Evolutionary conservation across 2,329 filamentous ascomycete species (phyloP).

Genomic region (Nemania diffusa): DNA sequence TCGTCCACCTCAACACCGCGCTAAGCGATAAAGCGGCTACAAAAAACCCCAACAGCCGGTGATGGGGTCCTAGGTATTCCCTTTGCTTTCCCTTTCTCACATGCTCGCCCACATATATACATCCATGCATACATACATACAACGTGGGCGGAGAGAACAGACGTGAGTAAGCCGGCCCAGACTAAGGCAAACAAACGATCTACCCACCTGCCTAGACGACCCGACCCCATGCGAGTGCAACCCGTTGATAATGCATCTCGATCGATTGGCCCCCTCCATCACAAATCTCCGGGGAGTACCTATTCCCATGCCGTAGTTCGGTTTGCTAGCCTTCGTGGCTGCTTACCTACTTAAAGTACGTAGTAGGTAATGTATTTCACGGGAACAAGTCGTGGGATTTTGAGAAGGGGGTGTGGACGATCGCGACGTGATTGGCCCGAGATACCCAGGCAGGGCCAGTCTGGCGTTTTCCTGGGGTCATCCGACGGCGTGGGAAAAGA

Average conservation of each 20-base stretch:
- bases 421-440: slow-evolving; percentile 9
- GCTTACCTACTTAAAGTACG: not conserved
- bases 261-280: slow-evolving; percentile 23
- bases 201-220: slow-evolving; percentile 2
- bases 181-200: not conserved
- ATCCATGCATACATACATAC: not conserved
- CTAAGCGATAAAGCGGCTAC: slow-evolving; percentile 15
- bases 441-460: not conserved
- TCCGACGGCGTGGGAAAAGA: not conserved
- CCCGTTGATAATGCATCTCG: slow-evolving; percentile 31
- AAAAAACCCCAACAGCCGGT: not conserved
- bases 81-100: not conserved
- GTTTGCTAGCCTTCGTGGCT: not conserved
- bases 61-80: not conserved
- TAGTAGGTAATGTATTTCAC: too few relatives aligned
- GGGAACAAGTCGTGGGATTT: too few relatives aligned
- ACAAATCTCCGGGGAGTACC: not conserved
- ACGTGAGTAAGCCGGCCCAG: not conserved
- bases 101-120: not conserved
- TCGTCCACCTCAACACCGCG: slow-evolving; percentile 13
- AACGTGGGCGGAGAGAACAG: not conserved
- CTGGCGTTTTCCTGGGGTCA: not conserved
- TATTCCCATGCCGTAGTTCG: not conserved
- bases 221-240: slow-evolving; percentile 16
- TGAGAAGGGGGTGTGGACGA: too few relatives aligned